Evolutionary conservation across 768 basidiomycete species (phyloP).

Genomic region (Mrakia gelida): DNA sequence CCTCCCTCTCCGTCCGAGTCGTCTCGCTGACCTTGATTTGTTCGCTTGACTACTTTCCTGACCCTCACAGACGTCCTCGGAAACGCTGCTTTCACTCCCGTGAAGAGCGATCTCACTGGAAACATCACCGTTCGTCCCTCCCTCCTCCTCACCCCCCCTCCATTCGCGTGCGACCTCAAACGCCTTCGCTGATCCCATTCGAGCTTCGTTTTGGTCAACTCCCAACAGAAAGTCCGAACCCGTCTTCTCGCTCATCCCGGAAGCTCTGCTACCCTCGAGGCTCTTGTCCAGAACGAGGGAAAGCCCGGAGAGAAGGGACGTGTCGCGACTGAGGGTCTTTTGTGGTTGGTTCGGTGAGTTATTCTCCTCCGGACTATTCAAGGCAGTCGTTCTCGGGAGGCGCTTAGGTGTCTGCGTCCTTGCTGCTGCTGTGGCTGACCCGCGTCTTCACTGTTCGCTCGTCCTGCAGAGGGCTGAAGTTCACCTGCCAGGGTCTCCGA

Average conservation of each 20-base stretch:
- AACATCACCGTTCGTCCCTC: constrained; percentile 70
- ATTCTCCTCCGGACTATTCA: background rate
- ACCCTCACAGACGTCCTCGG: constrained; percentile 67
- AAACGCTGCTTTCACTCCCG: constrained; percentile 72
- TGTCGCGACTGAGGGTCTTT: constrained; percentile 79
- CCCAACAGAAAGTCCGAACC: constrained; percentile 75
- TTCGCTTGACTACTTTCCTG: background rate
- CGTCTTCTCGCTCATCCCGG: constrained; percentile 66
- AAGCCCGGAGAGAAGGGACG: constrained; percentile 72
- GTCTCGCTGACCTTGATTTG: background rate
- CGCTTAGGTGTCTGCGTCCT: background rate
- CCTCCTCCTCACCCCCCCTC: constrained; percentile 16
- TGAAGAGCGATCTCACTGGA: constrained; percentile 79
- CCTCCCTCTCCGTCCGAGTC: background rate
- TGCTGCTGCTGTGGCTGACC: background rate
- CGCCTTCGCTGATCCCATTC: background rate
- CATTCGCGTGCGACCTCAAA: background rate
- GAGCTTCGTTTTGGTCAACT: background rate
- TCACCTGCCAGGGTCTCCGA: constrained; percentile 70
- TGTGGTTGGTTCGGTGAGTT: constrained; percentile 72
- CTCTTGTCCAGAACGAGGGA: constrained; percentile 70
- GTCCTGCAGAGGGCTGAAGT: constrained; percentile 65
- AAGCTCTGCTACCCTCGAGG: constrained; percentile 72
- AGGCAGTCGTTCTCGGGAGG: background rate
- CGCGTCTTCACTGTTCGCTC: background rate